Evolutionary conservation across 305 asterid genomes (phyloP).

Genomic region (Solanum hybrid): DNA sequence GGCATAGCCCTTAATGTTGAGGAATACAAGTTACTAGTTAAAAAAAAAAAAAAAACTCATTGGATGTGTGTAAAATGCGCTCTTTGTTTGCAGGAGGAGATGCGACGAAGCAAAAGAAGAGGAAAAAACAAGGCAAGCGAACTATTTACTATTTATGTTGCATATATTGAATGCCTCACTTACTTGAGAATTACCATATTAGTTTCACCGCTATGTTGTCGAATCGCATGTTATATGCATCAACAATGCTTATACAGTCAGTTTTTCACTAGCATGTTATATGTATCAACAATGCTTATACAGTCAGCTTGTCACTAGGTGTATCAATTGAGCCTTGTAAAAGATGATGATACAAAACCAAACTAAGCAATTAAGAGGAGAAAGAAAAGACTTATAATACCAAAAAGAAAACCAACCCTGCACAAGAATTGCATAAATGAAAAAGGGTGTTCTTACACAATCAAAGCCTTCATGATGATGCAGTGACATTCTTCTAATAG

Average conservation of each 20-base stretch:
- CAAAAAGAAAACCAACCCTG: neutral
- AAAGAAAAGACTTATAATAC: neutral
- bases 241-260: neutral
- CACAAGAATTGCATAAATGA: neutral
- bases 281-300: neutral
- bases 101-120: neutral
- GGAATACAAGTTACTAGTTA: neutral
- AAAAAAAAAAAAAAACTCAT: neutral
- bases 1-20: neutral
- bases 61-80: neutral
- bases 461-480: conserved; percentile 87
- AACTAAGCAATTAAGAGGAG: neutral
- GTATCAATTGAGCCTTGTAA: neutral
- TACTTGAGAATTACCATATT: neutral
- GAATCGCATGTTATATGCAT: neutral
- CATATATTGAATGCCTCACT: neutral
- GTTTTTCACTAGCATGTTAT: neutral
- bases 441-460: conserved; percentile 42
- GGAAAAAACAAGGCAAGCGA: neutral
- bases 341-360: neutral
- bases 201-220: neutral
- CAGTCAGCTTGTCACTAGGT: neutral
- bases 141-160: neutral
- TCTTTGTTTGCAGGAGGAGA: neutral
- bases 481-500: conserved; percentile 75